Evolutionary conservation across 1,139 yeast genomes (phyloP), one percentile per base, ranked within the genome.

Genomic region (Candida labiduridarum): DNA sequence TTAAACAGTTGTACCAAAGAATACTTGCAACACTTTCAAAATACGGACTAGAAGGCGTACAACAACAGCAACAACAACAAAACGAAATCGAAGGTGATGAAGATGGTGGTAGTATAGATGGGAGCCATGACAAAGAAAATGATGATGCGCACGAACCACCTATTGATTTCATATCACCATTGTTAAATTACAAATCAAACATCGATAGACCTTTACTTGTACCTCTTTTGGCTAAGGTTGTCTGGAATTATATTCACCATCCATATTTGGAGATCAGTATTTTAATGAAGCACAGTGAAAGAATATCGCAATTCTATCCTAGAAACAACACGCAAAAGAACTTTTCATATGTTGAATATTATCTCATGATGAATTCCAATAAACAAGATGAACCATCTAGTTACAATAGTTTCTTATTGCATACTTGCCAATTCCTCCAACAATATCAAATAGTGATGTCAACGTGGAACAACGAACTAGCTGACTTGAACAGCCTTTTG

Each of bases 211-310:
- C 48, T 15, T 18, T 4, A 16, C 27, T 46, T 30, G 18, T 45
- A 6, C 19, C 39, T 4, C 11, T 33, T 6, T 22, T 53, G 11
- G 49, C 55, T 1, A 50, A 43, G 31, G 18, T 48, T 3, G 27
- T 36, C 7, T 53, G 56, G 56, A 33, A 46, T 6, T 53, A 52
- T 44, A 19, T 49, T 4, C 36, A 47, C 33, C 52, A 51, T 29
- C 52, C 56, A 1, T 34, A 30, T 31, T 45, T 53, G 35, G 36
- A 41, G 18, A 22, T 39, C 9, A n/a, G 15, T 10, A 10, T 46
- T n/a, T 50, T 45, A 18, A 19, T 42, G 19, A 11, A 19, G 22
- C 18, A 30, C n/a, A 12, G 33, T 31, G 43, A 46, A n/a, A 4
- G 11, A 30, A 29, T 44, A 19, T 18, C 41, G 9, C 19, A 31